Percentiles rank a stretch among this genome's conserved stretches.
Conservation (phyloP, 2,329 filamentous ascomycete genomes). For the Monascus ruber region DNA sequence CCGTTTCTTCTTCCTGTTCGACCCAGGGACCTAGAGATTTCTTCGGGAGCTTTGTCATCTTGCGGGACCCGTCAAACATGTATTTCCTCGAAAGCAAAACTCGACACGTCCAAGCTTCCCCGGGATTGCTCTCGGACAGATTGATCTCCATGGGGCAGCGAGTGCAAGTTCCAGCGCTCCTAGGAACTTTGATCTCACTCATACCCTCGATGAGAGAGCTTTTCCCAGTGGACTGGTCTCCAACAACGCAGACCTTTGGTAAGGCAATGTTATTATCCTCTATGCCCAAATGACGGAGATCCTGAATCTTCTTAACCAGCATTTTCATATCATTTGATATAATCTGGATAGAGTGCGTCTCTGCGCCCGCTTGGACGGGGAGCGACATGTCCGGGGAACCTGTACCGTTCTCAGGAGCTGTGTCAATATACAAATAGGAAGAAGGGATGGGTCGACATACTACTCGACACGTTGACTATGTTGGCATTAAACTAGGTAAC, state of each 20-base stretch:
- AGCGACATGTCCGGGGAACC: too few species aligned
- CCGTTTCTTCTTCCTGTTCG: conserved; percentile 33
- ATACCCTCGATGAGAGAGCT: conserved; percentile 55
- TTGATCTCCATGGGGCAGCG: conserved; percentile 72
- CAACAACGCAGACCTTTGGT: conserved; percentile 71
- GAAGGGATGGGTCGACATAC: too few species aligned
- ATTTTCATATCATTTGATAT: conserved; percentile 24
- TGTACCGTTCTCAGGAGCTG: too few species aligned
- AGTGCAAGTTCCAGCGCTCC: conserved; percentile 63
- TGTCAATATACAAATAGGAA: too few species aligned
- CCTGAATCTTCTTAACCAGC: conserved; percentile 33
- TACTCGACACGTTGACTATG: too few species aligned
- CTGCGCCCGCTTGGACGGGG: background rate
- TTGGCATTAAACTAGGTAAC: too few species aligned
- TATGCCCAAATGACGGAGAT: conserved; percentile 61
- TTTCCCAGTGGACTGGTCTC: conserved; percentile 78
- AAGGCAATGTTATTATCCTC: conserved; percentile 55
- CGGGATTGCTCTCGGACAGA: conserved; percentile 42
- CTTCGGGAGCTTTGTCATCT: conserved; percentile 38
- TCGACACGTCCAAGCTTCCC: conserved; percentile 50
- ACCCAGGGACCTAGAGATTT: conserved; percentile 55
- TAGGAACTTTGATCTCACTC: conserved; percentile 57
- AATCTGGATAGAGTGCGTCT: conserved; percentile 13
- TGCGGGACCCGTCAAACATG: conserved; percentile 30
- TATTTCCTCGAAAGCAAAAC: conserved; percentile 59